These are phyloP conservation scores for Maudiozyma turicensis DNA, from an alignment of 805 yeast genomes.

Conservation along the genomic window DNA sequence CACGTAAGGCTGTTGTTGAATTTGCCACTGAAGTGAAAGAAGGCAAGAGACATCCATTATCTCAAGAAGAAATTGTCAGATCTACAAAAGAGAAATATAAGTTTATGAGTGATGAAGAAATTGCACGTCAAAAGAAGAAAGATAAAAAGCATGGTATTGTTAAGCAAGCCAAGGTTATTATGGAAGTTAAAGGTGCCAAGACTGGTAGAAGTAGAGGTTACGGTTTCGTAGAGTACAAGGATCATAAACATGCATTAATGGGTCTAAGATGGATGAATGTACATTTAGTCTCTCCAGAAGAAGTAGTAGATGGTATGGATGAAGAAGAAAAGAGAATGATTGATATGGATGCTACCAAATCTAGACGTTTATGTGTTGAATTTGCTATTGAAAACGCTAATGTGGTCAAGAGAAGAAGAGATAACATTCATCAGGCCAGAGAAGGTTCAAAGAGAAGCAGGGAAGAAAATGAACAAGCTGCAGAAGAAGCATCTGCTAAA, in stretches of 20 bases:
- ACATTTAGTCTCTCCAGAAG: conserved; percentile 66
- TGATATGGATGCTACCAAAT: conserved; percentile 43
- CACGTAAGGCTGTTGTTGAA: conserved; percentile 87
- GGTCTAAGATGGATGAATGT: conserved; percentile 96
- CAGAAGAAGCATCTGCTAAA: conserved; percentile 12
- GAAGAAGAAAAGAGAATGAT: conserved; percentile 57
- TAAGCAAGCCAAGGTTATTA: conserved; percentile 84
- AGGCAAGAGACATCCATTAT: conserved; percentile 67
- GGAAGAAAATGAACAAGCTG: conserved; percentile 16
- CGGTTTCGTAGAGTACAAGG: conserved; percentile 88
- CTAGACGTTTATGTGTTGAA: conserved; percentile 80
- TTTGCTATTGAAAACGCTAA: conserved; percentile 94
- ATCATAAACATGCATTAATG: conserved; percentile 89
- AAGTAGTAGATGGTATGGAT: conserved; percentile 57
- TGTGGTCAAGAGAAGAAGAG: conserved; percentile 84
- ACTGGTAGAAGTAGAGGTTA: conserved; percentile 92
- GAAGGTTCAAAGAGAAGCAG: conserved; percentile 26
- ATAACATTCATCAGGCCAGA: conserved; percentile 41
- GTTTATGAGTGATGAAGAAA: conserved; percentile 32
- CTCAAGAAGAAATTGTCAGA: conserved; percentile 79
- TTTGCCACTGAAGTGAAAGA: conserved; percentile 84
- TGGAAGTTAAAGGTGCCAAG: conserved; percentile 81
- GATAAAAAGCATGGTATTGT: conserved; percentile 83
- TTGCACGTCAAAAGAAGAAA: conserved; percentile 36
- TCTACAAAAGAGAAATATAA: conserved; percentile 58